Conservation (phyloP, 768 basidiomycete genomes). For the Wakefieldia striispora region DNA sequence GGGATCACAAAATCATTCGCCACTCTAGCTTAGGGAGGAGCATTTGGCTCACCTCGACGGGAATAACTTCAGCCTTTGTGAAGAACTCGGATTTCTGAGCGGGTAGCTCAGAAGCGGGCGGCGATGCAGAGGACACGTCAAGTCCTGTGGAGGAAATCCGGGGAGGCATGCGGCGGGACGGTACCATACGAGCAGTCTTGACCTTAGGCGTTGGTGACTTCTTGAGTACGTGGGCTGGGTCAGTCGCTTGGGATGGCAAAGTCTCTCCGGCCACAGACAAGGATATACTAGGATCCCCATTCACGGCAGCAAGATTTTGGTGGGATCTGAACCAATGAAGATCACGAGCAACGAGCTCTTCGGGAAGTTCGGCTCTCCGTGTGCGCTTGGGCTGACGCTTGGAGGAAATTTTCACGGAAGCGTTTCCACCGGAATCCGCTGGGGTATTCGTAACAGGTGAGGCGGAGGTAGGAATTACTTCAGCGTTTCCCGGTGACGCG, state of each 20-base stretch:
- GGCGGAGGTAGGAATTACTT: background rate
- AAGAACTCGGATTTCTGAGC: background rate
- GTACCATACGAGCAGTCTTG: slow-evolving; percentile 28
- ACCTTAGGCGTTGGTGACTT: slow-evolving; percentile 7
- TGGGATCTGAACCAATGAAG: slow-evolving; percentile 29
- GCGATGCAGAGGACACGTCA: background rate
- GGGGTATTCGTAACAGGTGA: background rate
- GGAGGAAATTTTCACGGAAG: background rate
- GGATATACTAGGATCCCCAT: background rate
- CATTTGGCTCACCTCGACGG: background rate
- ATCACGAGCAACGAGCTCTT: slow-evolving; percentile 27
- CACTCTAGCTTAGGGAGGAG: background rate
- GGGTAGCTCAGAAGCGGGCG: background rate
- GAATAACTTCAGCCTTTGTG: background rate
- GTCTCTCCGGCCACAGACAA: background rate
- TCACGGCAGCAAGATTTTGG: background rate
- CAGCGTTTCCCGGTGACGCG: background rate
- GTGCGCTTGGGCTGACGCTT: slow-evolving; percentile 30
- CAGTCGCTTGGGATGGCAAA: background rate
- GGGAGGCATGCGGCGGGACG: slow-evolving; percentile 22
- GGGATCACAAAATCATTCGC: background rate
- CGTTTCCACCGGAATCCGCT: background rate
- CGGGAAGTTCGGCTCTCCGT: slow-evolving; percentile 20
- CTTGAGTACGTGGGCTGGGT: background rate
- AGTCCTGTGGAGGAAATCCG: slow-evolving; percentile 8